Percentiles rank a stretch among this genome's conserved stretches.
These are phyloP conservation scores for Globisporangium viniferum DNA, from an alignment of 352 stramenopile species.

Conservation along the genomic window DNA sequence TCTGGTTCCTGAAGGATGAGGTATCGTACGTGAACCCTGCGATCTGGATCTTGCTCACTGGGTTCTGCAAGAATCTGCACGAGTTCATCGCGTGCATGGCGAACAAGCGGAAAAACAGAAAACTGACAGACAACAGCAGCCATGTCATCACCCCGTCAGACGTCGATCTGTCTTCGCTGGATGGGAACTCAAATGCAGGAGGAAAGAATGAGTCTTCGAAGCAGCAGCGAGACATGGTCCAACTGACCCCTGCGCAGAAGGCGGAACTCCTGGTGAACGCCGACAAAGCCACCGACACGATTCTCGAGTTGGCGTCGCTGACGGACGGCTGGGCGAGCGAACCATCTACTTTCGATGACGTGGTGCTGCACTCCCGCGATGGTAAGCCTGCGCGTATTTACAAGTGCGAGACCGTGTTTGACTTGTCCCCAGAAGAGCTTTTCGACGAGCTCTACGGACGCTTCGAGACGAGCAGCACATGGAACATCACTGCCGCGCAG, in stretches of 20 bases:
- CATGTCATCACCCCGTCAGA: constrained; percentile 22
- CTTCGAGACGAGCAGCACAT: constrained; percentile 66
- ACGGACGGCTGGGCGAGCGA: constrained; percentile 64
- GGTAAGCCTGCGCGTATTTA: constrained; percentile 71
- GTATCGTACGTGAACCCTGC: constrained; percentile 67
- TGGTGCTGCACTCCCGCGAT: constrained; percentile 65
- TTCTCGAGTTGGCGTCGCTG: constrained; percentile 50
- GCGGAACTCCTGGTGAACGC: constrained; percentile 48
- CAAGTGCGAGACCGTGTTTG: constrained; percentile 69
- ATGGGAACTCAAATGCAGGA: background rate
- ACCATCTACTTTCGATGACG: constrained; percentile 52
- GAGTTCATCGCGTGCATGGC: constrained; percentile 41
- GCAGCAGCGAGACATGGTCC: constrained; percentile 34
- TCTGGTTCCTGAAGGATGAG: constrained; percentile 82
- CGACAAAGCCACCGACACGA: constrained; percentile 43
- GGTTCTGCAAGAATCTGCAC: constrained; percentile 72
- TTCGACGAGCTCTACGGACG: constrained; percentile 79
- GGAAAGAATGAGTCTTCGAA: constrained; percentile 11
- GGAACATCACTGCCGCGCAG: constrained; percentile 77
- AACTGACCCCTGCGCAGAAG: constrained; percentile 41
- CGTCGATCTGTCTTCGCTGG: constrained; percentile 7
- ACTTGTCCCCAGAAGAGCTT: constrained; percentile 68
- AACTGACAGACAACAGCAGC: background rate
- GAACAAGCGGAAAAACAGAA: constrained; percentile 19
- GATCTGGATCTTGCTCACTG: constrained; percentile 69